phyloP scores from a whole-genome alignment of 2,329 filamentous ascomycete genomes.

The Penicillium paneum region DNA sequence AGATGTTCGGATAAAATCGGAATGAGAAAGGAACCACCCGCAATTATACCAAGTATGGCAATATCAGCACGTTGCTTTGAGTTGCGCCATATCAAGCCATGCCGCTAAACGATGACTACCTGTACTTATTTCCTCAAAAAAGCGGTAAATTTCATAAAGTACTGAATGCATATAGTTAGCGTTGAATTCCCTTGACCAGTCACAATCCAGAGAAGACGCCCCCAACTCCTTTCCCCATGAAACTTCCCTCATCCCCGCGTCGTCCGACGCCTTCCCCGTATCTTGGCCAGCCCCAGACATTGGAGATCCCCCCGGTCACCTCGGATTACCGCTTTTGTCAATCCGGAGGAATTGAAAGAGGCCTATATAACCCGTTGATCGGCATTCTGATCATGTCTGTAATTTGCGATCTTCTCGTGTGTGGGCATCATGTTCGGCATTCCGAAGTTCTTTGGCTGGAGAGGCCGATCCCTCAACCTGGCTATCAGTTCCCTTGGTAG shows the following conservation, averaged over 20 bases:
- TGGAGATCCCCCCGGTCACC: slow-evolving; percentile 7
- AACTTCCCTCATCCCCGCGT: slow-evolving; percentile 16
- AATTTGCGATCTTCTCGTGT: slow-evolving; percentile 7
- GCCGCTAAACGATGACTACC: slow-evolving; percentile 12
- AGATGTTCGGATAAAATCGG: not conserved
- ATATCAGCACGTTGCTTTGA: not conserved
- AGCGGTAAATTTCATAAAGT: not conserved
- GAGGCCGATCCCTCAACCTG: slow-evolving; percentile 28
- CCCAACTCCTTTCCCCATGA: slow-evolving; percentile 10
- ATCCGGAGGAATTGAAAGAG: slow-evolving; percentile 16
- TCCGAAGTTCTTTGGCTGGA: slow-evolving; percentile 28
- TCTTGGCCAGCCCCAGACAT: slow-evolving; percentile 23
- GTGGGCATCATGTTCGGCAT: slow-evolving; percentile 27
- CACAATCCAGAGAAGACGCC: slow-evolving; percentile 8
- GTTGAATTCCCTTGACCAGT: slow-evolving; percentile 1
- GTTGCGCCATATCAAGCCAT: not conserved
- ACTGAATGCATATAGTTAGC: not conserved
- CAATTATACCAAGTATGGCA: not conserved
- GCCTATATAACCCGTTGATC: slow-evolving; percentile 24
- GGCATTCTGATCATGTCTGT: slow-evolving; percentile 5
- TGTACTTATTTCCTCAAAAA: not conserved
- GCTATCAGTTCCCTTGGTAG: slow-evolving; percentile 46
- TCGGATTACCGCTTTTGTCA: slow-evolving; percentile 27
- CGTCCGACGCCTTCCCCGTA: slow-evolving; percentile 19
- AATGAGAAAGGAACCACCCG: not conserved